Conservation (phyloP, 148 eudicot species). For the Rhododendron ovatum region DNA sequence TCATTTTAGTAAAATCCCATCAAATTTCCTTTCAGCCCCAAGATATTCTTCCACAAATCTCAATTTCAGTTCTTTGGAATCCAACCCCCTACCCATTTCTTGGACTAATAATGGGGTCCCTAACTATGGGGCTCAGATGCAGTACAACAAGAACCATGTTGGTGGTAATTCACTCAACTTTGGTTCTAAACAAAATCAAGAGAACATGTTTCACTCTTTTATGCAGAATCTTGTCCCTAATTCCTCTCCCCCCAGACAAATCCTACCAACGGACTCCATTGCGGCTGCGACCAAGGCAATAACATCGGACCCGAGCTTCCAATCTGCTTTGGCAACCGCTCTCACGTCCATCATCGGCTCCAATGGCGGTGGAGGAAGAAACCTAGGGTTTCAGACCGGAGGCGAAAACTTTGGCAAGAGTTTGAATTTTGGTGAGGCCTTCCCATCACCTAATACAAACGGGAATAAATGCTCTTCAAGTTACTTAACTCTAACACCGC, state of each 20-base stretch:
- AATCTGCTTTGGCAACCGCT: slow-evolving; percentile 63
- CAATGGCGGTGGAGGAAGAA: slow-evolving; percentile 9
- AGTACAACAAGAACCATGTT: slow-evolving; percentile 30
- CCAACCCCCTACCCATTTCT: slow-evolving; percentile 15
- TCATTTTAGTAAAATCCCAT: slow-evolving; percentile 20
- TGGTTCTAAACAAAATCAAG: slow-evolving; percentile 26
- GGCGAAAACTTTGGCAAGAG: slow-evolving; percentile 15
- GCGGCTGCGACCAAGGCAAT: slow-evolving; percentile 83
- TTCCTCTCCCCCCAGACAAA: slow-evolving; percentile 22
- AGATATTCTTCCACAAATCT: slow-evolving; percentile 52
- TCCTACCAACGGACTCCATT: slow-evolving; percentile 40
- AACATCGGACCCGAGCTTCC: slow-evolving; percentile 81
- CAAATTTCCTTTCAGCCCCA: slow-evolving; percentile 29
- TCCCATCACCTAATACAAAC: slow-evolving; percentile 28
- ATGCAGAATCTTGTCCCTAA: slow-evolving; percentile 35
- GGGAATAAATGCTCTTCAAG: slow-evolving; percentile 39
- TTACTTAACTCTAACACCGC: slow-evolving; percentile 22
- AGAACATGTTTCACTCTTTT: slow-evolving; percentile 33
- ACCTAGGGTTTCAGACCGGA: neutral
- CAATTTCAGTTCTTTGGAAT: slow-evolving; percentile 54
- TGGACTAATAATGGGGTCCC: slow-evolving; percentile 18
- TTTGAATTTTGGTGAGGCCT: slow-evolving; percentile 31
- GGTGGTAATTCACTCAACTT: slow-evolving; percentile 27
- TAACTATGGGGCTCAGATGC: slow-evolving; percentile 24
- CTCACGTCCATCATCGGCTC: slow-evolving; percentile 59